Percentiles rank a stretch among this genome's conserved stretches.
These are phyloP conservation scores for Petunia axillaris DNA, from an alignment of 257 asterid species.

Conservation along the genomic window DNA sequence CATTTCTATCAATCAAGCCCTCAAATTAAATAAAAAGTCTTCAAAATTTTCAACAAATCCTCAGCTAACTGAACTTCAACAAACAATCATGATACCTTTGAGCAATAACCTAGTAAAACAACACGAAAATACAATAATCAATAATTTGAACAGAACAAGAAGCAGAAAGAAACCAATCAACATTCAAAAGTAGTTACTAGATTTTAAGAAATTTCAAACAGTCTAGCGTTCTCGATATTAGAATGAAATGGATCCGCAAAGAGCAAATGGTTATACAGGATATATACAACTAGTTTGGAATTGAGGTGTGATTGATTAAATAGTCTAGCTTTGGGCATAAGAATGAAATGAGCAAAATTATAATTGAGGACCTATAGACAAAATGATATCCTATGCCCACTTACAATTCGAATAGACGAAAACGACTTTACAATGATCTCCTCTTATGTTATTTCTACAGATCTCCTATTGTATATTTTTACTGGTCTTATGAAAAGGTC, in stretches of 20 bases:
- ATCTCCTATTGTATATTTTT: too few species aligned
- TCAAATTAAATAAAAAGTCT: constrained; percentile 5
- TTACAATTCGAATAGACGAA: too few species aligned
- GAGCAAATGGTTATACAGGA: not conserved
- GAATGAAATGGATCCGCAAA: not conserved
- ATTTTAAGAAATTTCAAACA: not conserved
- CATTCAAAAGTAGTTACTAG: not conserved
- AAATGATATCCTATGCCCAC: too few species aligned
- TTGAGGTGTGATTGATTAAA: not conserved
- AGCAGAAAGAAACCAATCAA: constrained; percentile 9
- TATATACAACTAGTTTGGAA: not conserved
- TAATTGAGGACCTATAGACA: too few species aligned
- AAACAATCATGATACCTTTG: constrained; percentile 24
- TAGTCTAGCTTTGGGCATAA: not conserved
- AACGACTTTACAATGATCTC: too few species aligned
- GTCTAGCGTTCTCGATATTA: not conserved
- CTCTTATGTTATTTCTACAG: too few species aligned
- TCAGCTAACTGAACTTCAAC: constrained; percentile 28
- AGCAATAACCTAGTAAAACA: constrained; percentile 20
- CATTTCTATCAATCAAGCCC: constrained; percentile 48
- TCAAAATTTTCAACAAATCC: not conserved
- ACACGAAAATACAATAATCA: constrained; percentile 12
- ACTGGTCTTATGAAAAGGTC: too few species aligned
- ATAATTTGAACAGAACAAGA: not conserved
- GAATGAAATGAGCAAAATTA: not conserved